Base-by-base conservation (phyloP, 2,329 filamentous ascomycete genomes). In the Colletotrichum shisoi region DNA sequence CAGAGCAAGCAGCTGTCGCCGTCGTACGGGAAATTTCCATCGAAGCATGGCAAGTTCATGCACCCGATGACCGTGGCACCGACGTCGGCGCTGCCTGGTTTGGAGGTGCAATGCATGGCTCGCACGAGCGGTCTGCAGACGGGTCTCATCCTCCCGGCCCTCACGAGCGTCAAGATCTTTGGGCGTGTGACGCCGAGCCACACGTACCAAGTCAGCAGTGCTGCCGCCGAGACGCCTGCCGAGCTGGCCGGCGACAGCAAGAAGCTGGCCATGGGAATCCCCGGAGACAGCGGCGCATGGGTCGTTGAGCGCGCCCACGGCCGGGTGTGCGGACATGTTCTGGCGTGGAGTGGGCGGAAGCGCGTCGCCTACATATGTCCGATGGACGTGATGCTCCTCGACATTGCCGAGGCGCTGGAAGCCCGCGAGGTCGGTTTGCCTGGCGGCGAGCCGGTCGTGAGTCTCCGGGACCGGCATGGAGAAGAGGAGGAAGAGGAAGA, bases 231-330 rank as follows among this genome's bases (percentile, higher is more conserved):
- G 57, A 58, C 67, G 19, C 54, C 68, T 15, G 11, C 57, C 19
- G 21, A 53, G 39, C 57, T 48, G n/a, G 24, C 65, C 17, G 61
- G 69, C 0, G 71, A 69, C 39, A 70, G 67, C 11, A 57, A 71
- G 4, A 70, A 71, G 49, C 71, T 77, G 0, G 80, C 84, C 0
- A 81, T 90, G 31, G 87, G 87, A 2, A 87, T 95, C 13, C 94
- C 94, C 2, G 94, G 94, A 19, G 94, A 98, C 76, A 94, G 91
- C 7, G 94, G 94, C 4, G 94, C 94, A 0, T 98, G 94, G 94
- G 87, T 98, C 4, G 88, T 97, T 17, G 91, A 94, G 72, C 90
- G 91, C 64, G 84, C 85, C 6, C 84, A 89, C n/a, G 93, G 93
- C 1, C 86, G 89, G 44, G 87, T 97, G 3, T 95, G 92, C 72